Evolutionary conservation across 202 grass and related monocot species (phyloP), one percentile per base, ranked within the genome.

Genomic region (Eragrostis tef): DNA sequence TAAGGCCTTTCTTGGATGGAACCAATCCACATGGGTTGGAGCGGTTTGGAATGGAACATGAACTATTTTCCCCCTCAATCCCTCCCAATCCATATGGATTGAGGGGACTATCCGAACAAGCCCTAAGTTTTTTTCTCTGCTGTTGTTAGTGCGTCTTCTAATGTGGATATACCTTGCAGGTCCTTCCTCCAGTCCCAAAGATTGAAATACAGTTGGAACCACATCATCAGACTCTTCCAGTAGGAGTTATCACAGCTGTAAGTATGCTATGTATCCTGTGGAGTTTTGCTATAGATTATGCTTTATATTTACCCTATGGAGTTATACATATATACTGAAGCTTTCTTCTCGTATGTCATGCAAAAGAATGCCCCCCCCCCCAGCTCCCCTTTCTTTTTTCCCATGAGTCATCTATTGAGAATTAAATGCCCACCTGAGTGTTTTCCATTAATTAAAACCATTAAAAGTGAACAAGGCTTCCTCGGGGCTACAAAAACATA

Each of bases 161-260:
- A 87, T 66, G 4, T 26, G 15, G 21, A 57, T 81, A 83, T 79
- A 74, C 67, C 41, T 36, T 61, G 45, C 88, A 98, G 92, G 50
- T 74, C 59, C 92, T 95, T 85, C 80, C 90, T 74, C 83, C 83
- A 68, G 90, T 98, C 76, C 90, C 92, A 44, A 91, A 94, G 78
- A 89, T 98, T 81, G 87, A 91, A 67, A 82, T 85, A 58, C 77
- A 86, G 13, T 70, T 94, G 85, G 90, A 94, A 54, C 83, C 80
- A 78, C 90, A 94, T 79, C 95, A 98, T 82, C 86, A 87, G 73
- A 82, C 85, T 61, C 84, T 94, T 34, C 92, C 90, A 60, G 87
- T 98, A 57, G 96, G 96, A 73, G 46, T 78, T 60, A 72, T 93
- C 80, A 87, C 89, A 75, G 86, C 96, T 75, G 95, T 98, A 90